These are phyloP conservation scores for Penicillium turbatum DNA, from an alignment of 495 filamentous ascomycete species.

Conservation along the genomic window DNA sequence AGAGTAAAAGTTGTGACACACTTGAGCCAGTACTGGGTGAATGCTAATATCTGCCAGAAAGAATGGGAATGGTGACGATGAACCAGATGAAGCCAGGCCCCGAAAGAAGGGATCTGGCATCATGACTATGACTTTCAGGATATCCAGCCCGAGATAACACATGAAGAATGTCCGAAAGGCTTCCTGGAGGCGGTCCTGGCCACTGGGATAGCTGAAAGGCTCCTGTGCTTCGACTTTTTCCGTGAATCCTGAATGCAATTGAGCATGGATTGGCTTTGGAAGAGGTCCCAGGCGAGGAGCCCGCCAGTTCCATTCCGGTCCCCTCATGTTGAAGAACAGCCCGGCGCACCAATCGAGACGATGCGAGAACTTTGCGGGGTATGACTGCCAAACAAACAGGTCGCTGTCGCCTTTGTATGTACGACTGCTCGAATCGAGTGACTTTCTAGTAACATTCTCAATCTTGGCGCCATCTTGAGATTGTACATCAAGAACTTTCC, in stretches of 20 bases:
- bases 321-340: slow-evolving; percentile 63
- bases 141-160: slow-evolving; percentile 61
- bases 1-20: slow-evolving; percentile 50
- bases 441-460: background rate
- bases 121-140: slow-evolving; percentile 55
- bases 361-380: slow-evolving; percentile 55
- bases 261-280: slow-evolving; percentile 44
- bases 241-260: slow-evolving; percentile 28
- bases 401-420: background rate
- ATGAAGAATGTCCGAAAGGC: slow-evolving; percentile 46
- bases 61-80: slow-evolving; percentile 40
- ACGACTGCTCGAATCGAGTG: background rate
- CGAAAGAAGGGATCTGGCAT: slow-evolving; percentile 75
- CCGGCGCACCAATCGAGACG: slow-evolving; percentile 71
- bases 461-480: background rate
- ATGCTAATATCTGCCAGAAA: slow-evolving; percentile 28
- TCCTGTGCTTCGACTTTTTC: slow-evolving; percentile 5
- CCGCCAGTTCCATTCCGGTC: slow-evolving; percentile 76
- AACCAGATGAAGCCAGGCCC: slow-evolving; percentile 32
- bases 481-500: slow-evolving; percentile 6
- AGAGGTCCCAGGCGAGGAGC: slow-evolving; percentile 56
- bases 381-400: slow-evolving; percentile 62
- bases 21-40: slow-evolving; percentile 30
- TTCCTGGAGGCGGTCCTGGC: slow-evolving; percentile 43
- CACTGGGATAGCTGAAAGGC: slow-evolving; percentile 16